Evolutionary conservation across 2,329 filamentous ascomycete species (phyloP).

Genomic region (Paecilomyces sp.): DNA sequence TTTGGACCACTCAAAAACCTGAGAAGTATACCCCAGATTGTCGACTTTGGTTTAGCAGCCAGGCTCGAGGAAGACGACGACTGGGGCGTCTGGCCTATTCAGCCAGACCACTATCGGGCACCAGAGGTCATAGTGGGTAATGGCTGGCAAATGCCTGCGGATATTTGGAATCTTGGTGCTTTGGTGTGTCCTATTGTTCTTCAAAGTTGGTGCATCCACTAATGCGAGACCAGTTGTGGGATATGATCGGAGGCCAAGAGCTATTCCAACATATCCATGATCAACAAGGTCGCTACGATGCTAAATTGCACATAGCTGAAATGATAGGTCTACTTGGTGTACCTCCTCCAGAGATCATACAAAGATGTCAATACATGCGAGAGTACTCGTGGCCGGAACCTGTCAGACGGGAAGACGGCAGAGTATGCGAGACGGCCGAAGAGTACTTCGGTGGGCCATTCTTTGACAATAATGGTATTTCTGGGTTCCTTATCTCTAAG

Average conservation of each 20-base stretch:
- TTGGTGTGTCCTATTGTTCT: slow-evolving; percentile 19
- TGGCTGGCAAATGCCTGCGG: slow-evolving; percentile 30
- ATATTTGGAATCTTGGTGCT: slow-evolving; percentile 37
- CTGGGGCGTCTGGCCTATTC: slow-evolving; percentile 32
- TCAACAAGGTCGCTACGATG: slow-evolving; percentile 26
- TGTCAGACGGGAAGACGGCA: slow-evolving; percentile 14
- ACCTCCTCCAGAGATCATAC: slow-evolving; percentile 28
- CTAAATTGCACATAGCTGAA: slow-evolving; percentile 33
- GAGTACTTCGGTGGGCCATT: slow-evolving; percentile 31
- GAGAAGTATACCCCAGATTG: slow-evolving; percentile 21
- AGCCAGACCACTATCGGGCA: slow-evolving; percentile 37
- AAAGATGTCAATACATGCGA: slow-evolving; percentile 25
- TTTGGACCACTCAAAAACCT: slow-evolving; percentile 17
- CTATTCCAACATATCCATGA: slow-evolving; percentile 30
- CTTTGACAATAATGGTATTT: slow-evolving; percentile 26
- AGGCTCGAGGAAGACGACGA: slow-evolving; percentile 35
- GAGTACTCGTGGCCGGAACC: slow-evolving; percentile 21
- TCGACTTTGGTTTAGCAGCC: slow-evolving; percentile 30
- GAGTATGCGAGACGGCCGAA: slow-evolving; percentile 22
- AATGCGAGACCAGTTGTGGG: slow-evolving; percentile 22
- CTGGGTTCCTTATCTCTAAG: slow-evolving; percentile 6
- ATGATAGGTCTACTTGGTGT: slow-evolving; percentile 37
- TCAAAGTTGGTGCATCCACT: slow-evolving; percentile 12
- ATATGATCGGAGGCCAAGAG: slow-evolving; percentile 30
- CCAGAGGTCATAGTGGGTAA: slow-evolving; percentile 34